Percentiles rank a stretch among this genome's conserved stretches.
These are phyloP conservation scores for Torulaspora globosa DNA, from an alignment of 1,139 yeast species.

Conservation along the genomic window DNA sequence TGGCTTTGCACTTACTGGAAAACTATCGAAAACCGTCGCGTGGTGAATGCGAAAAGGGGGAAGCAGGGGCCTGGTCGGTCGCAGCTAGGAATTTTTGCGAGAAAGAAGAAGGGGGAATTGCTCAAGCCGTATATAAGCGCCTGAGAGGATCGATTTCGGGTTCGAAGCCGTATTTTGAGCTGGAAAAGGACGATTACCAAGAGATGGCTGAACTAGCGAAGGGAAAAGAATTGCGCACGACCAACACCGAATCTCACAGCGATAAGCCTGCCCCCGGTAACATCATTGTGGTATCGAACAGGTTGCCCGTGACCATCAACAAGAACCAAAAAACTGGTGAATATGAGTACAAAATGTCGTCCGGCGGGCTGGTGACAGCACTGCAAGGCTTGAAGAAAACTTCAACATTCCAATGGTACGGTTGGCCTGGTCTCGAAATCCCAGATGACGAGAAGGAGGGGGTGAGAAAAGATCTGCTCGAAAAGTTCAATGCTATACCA, in stretches of 20 bases:
- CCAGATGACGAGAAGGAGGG: conserved; percentile 68
- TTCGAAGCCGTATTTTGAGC: neutral
- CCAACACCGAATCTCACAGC: conserved; percentile 7
- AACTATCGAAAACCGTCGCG: conserved; percentile 1
- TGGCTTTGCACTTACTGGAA: neutral
- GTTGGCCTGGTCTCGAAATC: conserved; percentile 94
- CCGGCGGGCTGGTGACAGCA: conserved; percentile 97
- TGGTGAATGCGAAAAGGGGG: conserved; percentile 8
- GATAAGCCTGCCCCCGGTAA: conserved; percentile 44
- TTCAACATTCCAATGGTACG: conserved; percentile 92
- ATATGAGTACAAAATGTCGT: conserved; percentile 79
- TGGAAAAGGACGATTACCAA: neutral
- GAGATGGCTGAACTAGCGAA: conserved; percentile 3
- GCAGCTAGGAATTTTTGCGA: conserved; percentile 3
- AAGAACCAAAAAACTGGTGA: conserved; percentile 55
- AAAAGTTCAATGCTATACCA: conserved; percentile 85
- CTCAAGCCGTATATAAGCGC: conserved; percentile 2
- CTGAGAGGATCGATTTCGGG: neutral
- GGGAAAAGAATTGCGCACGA: conserved; percentile 4
- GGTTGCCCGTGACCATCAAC: conserved; percentile 89
- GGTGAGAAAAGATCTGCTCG: conserved; percentile 66
- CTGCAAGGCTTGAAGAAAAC: conserved; percentile 83
- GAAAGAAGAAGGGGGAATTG: conserved; percentile 8
- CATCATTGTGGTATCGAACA: conserved; percentile 87
- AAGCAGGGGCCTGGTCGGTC: conserved; percentile 4